Evolutionary conservation across 805 yeast species (phyloP).

Genomic region (Wickerhamiella shivajii): DNA sequence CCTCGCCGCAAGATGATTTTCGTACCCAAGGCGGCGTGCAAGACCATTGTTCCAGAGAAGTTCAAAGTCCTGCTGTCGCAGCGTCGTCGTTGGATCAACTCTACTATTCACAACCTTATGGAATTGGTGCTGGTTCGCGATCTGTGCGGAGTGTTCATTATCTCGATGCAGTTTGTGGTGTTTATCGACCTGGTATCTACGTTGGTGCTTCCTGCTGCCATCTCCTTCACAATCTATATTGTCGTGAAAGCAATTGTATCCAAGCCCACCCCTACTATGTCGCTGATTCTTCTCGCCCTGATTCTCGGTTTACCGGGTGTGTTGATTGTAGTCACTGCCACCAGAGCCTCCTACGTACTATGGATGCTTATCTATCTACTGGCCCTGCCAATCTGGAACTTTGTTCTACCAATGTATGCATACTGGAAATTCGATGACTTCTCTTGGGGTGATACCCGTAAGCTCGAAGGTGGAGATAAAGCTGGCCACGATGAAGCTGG

Average conservation of each 20-base stretch:
- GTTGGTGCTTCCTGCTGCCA: slow-evolving; percentile 76
- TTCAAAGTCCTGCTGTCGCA: slow-evolving; percentile 74
- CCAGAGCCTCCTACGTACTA: slow-evolving; percentile 51
- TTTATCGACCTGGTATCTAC: slow-evolving; percentile 77
- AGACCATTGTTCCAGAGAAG: slow-evolving; percentile 75
- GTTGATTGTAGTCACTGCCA: slow-evolving; percentile 66
- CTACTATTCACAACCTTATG: slow-evolving; percentile 84
- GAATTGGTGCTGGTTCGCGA: slow-evolving; percentile 74
- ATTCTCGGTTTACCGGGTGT: slow-evolving; percentile 79
- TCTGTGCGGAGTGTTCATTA: slow-evolving; percentile 86
- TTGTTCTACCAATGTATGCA: slow-evolving; percentile 71
- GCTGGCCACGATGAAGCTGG: slow-evolving; percentile 51
- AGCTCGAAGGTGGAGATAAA: slow-evolving; percentile 54
- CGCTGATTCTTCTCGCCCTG: slow-evolving; percentile 60
- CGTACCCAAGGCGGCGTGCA: slow-evolving; percentile 83
- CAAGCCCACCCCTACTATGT: slow-evolving; percentile 60
- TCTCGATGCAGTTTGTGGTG: slow-evolving; percentile 88
- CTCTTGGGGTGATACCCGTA: slow-evolving; percentile 91
- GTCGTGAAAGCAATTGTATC: slow-evolving; percentile 55
- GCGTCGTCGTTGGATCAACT: slow-evolving; percentile 93
- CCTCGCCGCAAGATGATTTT: slow-evolving; percentile 80
- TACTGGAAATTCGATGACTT: slow-evolving; percentile 94
- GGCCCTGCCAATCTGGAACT: slow-evolving; percentile 91
- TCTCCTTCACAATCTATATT: slow-evolving; percentile 69
- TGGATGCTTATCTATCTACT: slow-evolving; percentile 69